Percentiles rank a stretch among this genome's conserved stretches.
These are phyloP conservation scores for Coccomyxa sp. DNA, from an alignment of 139 green algal genomes.

Conservation along the genomic window DNA sequence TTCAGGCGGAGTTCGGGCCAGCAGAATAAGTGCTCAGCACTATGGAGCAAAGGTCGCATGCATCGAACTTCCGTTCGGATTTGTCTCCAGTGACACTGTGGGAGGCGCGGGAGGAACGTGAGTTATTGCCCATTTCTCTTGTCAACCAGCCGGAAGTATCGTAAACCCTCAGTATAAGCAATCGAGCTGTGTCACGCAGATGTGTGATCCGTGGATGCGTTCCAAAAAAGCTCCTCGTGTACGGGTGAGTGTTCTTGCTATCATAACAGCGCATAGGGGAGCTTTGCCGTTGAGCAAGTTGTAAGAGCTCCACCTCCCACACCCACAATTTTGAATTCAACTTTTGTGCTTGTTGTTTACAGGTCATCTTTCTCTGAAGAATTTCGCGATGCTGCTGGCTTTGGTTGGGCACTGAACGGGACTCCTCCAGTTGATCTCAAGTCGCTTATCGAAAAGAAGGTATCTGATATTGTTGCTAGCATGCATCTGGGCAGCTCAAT, in stretches of 20 bases:
- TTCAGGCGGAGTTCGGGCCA: constrained; percentile 70
- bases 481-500: too few species aligned
- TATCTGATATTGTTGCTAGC: background rate
- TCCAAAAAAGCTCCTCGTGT: constrained; percentile 99
- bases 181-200: constrained; percentile 48
- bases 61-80: constrained; percentile 89
- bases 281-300: background rate
- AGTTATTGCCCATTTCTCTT: background rate
- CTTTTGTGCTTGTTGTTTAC: background rate
- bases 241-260: constrained; percentile 42
- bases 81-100: constrained; percentile 61
- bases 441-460: constrained; percentile 44
- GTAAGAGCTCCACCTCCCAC: background rate
- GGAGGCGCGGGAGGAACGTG: constrained; percentile 91
- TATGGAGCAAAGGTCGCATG: constrained; percentile 85
- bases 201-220: constrained; percentile 98
- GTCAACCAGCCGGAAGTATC: background rate
- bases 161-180: background rate
- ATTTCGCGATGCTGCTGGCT: constrained; percentile 81
- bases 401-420: constrained; percentile 59
- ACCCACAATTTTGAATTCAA: background rate
- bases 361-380: constrained; percentile 66
- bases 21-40: constrained; percentile 10
- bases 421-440: constrained; percentile 42
- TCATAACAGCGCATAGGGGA: background rate